Percentiles rank a stretch among this genome's conserved stretches.
Conservation (phyloP, 805 yeast genomes). For the Yarrowia yakushimensis region DNA sequence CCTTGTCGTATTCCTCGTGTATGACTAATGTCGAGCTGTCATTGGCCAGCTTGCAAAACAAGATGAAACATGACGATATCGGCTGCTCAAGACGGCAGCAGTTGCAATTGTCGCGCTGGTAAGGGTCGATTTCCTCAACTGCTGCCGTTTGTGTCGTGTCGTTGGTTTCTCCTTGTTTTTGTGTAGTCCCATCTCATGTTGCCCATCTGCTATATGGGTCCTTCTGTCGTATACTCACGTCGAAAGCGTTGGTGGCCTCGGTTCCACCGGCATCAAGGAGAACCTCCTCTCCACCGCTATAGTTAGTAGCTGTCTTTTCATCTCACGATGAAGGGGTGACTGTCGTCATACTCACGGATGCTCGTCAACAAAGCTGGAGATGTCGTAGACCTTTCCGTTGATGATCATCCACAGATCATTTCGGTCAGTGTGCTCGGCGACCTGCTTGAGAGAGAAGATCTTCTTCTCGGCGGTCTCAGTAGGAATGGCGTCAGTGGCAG, state of each 20-base stretch:
- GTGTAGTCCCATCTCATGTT: not conserved
- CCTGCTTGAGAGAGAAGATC: slow-evolving; percentile 42
- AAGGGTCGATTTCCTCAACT: not conserved
- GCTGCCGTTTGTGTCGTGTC: not conserved
- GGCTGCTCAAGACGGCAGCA: too few relatives aligned
- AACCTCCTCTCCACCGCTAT: slow-evolving; percentile 75
- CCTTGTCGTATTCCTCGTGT: slow-evolving; percentile 25
- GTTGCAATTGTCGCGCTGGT: not conserved
- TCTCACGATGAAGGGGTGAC: too few relatives aligned
- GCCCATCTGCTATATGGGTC: too few relatives aligned
- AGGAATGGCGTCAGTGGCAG: slow-evolving; percentile 4
- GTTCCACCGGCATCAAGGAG: slow-evolving; percentile 74
- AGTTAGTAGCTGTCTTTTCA: not conserved
- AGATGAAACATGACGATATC: not conserved
- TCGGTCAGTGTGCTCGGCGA: slow-evolving; percentile 44
- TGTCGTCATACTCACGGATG: slow-evolving; percentile 48
- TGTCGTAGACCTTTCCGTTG: slow-evolving; percentile 64
- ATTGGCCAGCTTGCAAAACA: slow-evolving; percentile 42
- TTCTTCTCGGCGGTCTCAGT: slow-evolving; percentile 27
- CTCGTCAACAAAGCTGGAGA: slow-evolving; percentile 50
- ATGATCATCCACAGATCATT: slow-evolving; percentile 71
- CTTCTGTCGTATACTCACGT: slow-evolving; percentile 36
- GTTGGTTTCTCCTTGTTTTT: not conserved
- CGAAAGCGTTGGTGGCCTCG: slow-evolving; percentile 68
- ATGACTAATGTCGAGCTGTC: slow-evolving; percentile 41